Evolutionary conservation across 257 asterid genomes (phyloP), one percentile per base, ranked within the genome.

Genomic region (Lithospermum erythrorhizon): DNA sequence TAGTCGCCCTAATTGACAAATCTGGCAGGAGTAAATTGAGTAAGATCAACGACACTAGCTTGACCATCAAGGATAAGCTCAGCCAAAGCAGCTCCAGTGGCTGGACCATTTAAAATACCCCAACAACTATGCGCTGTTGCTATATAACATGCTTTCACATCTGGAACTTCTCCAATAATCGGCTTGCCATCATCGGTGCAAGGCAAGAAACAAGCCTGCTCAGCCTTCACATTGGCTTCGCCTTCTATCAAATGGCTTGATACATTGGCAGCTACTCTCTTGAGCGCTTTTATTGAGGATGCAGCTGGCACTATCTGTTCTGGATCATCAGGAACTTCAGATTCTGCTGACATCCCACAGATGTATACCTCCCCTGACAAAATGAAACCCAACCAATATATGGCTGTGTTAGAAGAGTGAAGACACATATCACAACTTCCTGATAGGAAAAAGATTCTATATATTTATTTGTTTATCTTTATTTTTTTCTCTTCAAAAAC

Each of bases 31-130:
- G 76, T 74, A 58, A 86, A 88, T 17, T 23, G 68, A 63, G 70
- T 54, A 48, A 91, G 82, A 82, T 91, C 95, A 53, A 86, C 79
- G 2, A 78, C 70, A 57, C 70, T 72, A 18, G 90, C 65, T 2
- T 49, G 53, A 21, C 95, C 93, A 23, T 86, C 86, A 52, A 91
- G 63, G 19, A 88, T 78, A 23, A 91, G 94, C 75, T 88, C 95
- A 1, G 98, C 78, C 73, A 88, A 20, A 0, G 94, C 89, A 6
- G 87, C 88, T 18, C 98, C 98, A 0, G 96, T 88, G 71, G 94
- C 98, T 0, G 96, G 98, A 57, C 94, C 96, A 52, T 91, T 91
- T 10, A 91, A 78, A 70, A 88, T 91, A 9, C 98, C 98, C 98
- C 98, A 91, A 61, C 98, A 91, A 56, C 80, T 91, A 69, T 91